A percentile compares a stretch with the other conserved stretches of the same genome.
phyloP scores from a whole-genome alignment of 2,329 filamentous ascomycete species.

The Cryphonectria naterciae region DNA sequence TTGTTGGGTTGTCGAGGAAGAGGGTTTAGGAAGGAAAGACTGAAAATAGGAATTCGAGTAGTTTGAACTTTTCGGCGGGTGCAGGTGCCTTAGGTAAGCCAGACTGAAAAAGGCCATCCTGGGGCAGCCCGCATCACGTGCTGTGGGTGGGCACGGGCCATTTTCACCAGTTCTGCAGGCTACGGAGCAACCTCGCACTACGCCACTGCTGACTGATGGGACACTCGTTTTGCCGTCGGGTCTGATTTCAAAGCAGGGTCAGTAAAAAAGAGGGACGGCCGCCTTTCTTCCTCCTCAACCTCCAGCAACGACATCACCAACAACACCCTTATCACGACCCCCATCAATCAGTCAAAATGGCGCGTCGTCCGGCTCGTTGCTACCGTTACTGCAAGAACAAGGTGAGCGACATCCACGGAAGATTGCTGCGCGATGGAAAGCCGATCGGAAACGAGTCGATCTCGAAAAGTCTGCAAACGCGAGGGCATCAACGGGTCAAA shows the following conservation, averaged over 20 bases:
- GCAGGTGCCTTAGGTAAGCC: slow-evolving; percentile 9
- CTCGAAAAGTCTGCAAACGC: slow-evolving; percentile 14
- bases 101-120: background rate
- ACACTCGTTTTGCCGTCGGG: slow-evolving; percentile 21
- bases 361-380: slow-evolving; percentile 98
- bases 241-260: slow-evolving; percentile 60
- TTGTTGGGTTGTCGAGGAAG: slow-evolving; percentile 29
- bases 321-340: slow-evolving; percentile 46
- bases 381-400: slow-evolving; percentile 99
- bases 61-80: slow-evolving; percentile 23
- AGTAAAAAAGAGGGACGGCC: slow-evolving; percentile 29
- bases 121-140: slow-evolving; percentile 28
- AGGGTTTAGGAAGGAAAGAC: background rate
- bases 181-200: slow-evolving; percentile 4
- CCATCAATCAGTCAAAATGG: slow-evolving; percentile 83
- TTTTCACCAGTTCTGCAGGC: slow-evolving; percentile 16
- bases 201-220: slow-evolving; percentile 9
- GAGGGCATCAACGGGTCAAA: background rate
- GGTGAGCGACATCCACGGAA: slow-evolving; percentile 60
- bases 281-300: slow-evolving; percentile 33
- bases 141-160: slow-evolving; percentile 9
- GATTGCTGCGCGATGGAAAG: background rate
- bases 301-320: slow-evolving; percentile 34
- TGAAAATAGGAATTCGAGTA: slow-evolving; percentile 5
- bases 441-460: slow-evolving; percentile 3